Evolutionary conservation across 1,139 yeast species (phyloP).

Genomic region (Candida dubliniensis): DNA sequence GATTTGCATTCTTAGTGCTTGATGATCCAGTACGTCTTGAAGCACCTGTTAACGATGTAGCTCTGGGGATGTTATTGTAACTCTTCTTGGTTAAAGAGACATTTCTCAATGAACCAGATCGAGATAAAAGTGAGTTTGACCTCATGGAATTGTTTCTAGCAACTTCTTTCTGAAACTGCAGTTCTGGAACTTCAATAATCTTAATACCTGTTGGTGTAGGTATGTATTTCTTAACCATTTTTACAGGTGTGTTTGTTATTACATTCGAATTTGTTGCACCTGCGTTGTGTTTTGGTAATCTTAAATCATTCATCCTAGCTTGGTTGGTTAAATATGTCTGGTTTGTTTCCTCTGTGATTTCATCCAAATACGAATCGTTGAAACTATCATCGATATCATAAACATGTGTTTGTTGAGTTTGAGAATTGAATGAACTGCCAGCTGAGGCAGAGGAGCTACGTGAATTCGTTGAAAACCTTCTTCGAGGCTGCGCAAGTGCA

Average conservation of each 20-base stretch:
- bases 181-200: constrained; percentile 48
- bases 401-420: constrained; percentile 9
- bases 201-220: constrained; percentile 52
- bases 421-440: constrained; percentile 6
- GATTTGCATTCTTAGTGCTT: neutral
- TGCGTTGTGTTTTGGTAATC: constrained; percentile 14
- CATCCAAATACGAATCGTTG: constrained; percentile 31
- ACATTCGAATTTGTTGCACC: neutral
- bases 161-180: constrained; percentile 37
- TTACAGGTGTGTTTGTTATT: constrained; percentile 17
- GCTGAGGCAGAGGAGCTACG: constrained; percentile 13
- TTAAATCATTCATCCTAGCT: constrained; percentile 27
- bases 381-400: constrained; percentile 33
- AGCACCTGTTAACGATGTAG: constrained; percentile 17
- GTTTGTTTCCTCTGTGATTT: constrained; percentile 26
- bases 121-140: constrained; percentile 14
- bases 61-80: constrained; percentile 17
- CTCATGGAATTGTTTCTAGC: constrained; percentile 44
- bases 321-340: constrained; percentile 22
- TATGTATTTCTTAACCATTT: constrained; percentile 48
- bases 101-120: constrained; percentile 25
- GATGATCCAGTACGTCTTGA: constrained; percentile 2
- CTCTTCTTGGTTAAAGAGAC: constrained; percentile 13
- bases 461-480: constrained; percentile 19
- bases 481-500: constrained; percentile 10